Evolutionary conservation across 306 rosid species (phyloP), one percentile per base, ranked within the genome.

Genomic region (Citrullus colocynthis): DNA sequence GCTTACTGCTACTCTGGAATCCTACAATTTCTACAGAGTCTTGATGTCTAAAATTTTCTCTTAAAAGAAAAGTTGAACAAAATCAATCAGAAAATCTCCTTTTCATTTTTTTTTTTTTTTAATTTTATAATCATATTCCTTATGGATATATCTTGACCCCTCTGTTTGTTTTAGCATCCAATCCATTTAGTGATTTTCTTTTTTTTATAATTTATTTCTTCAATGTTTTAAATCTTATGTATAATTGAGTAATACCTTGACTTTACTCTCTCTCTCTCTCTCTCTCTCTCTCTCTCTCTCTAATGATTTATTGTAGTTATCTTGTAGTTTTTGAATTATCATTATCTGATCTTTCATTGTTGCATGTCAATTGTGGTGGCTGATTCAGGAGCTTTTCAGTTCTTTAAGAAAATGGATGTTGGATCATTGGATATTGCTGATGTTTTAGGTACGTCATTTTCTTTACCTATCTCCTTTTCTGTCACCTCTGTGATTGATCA

Each of bases 381-480:
- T 82, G 83, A 54, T 79, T 83, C 93, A 96, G 99, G 99, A 78
- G 98, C 76, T 62, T 78, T 51, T 0, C 86, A 85, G 80, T 57
- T 87, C 58, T 96, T 96, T 63, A 88, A 96, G 87, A 86, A 83
- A 74, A 45, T 92, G 88, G 92, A 89, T 78, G 80, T 96, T 79
- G 90, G 88, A 71, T 39, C 90, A 1, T 85, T 96, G 72, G 97
- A 91, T 0, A 76, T 92, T 20, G 96, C 89, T 75, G 98, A 91
- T 76, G 85, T 83, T 86, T 83, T 96, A 67, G 98, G 99, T 92
- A 92, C 59, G 14, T 5, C 58, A 78, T 79, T 64, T 55, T 39
- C 49, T 66, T 60, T 74, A 58, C 36, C 16, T 59, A 41, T 24
- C 55, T 30, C 77, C 81, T 64, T 62, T 36, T 60, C 65, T 49